Conservation (phyloP, 306 rosid genomes). For the Vigna radiata region DNA sequence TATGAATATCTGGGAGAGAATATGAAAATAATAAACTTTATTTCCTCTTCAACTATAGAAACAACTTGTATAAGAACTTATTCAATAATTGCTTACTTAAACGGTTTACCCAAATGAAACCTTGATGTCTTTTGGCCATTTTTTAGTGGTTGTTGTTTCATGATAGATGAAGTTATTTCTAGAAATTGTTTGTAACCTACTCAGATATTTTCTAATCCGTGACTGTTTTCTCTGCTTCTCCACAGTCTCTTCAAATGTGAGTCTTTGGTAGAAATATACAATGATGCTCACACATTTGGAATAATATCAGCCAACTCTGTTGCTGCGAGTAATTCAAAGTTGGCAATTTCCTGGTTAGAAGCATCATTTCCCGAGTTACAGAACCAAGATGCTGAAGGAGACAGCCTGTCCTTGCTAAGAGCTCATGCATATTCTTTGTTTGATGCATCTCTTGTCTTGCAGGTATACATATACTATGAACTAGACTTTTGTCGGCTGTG, state of each 20-base stretch:
- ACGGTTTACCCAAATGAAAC: not conserved
- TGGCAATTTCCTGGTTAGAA: constrained; percentile 96
- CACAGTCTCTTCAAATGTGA: constrained; percentile 80
- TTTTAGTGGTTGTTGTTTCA: constrained; percentile 3
- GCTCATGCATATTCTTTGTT: constrained; percentile 82
- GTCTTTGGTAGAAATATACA: constrained; percentile 76
- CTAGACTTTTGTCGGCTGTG: constrained; percentile 35
- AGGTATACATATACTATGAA: constrained; percentile 59
- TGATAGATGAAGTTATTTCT: constrained; percentile 34
- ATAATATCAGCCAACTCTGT: constrained; percentile 68
- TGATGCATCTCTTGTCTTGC: constrained; percentile 87
- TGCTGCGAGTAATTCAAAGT: constrained; percentile 72
- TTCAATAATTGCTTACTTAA: not conserved
- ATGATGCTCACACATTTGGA: constrained; percentile 85
- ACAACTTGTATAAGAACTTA: not conserved
- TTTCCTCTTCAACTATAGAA: not conserved
- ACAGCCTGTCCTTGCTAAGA: constrained; percentile 51
- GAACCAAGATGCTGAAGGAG: constrained; percentile 61
- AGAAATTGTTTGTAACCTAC: constrained; percentile 16
- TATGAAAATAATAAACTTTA: not conserved
- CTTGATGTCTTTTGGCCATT: constrained; percentile 23
- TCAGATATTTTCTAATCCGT: constrained; percentile 40
- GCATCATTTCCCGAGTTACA: constrained; percentile 80
- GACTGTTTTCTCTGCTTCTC: constrained; percentile 43
- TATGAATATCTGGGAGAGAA: not conserved